These are phyloP conservation scores for Panicum hallii DNA, from an alignment of 202 grass and related monocot species.

Conservation along the genomic window DNA sequence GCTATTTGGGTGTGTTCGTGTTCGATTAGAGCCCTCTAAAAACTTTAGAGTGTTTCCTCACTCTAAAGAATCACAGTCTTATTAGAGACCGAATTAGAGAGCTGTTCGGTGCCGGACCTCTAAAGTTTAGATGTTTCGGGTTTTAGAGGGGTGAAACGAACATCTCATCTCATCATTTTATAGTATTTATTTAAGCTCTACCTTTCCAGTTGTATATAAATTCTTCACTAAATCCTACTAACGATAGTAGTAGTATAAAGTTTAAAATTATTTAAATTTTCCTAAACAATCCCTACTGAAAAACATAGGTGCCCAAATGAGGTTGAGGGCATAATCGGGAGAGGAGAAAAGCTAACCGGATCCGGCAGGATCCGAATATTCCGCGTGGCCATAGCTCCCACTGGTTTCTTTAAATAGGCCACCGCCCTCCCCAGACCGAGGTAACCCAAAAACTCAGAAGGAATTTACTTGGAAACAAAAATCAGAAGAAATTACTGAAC, in stretches of 20 bases:
- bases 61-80: no score
- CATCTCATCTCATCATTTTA: neutral
- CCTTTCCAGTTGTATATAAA: neutral
- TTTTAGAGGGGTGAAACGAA: no score
- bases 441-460: neutral
- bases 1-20: no score
- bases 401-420: constrained; percentile 51
- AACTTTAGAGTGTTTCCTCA: no score
- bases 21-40: no score
- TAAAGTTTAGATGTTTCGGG: no score
- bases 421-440: neutral
- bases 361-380: constrained; percentile 57
- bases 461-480: constrained; percentile 10
- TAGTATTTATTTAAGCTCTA: neutral
- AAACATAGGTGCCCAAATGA: neutral
- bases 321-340: constrained; percentile 33
- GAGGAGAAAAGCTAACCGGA: neutral
- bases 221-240: neutral
- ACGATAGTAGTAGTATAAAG: no score
- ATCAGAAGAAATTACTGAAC: neutral
- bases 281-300: neutral
- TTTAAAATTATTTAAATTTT: neutral
- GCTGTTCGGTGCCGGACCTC: no score
- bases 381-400: neutral
- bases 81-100: no score